phyloP scores from a whole-genome alignment of 2,329 filamentous ascomycete genomes.

The Phoma sp. region DNA sequence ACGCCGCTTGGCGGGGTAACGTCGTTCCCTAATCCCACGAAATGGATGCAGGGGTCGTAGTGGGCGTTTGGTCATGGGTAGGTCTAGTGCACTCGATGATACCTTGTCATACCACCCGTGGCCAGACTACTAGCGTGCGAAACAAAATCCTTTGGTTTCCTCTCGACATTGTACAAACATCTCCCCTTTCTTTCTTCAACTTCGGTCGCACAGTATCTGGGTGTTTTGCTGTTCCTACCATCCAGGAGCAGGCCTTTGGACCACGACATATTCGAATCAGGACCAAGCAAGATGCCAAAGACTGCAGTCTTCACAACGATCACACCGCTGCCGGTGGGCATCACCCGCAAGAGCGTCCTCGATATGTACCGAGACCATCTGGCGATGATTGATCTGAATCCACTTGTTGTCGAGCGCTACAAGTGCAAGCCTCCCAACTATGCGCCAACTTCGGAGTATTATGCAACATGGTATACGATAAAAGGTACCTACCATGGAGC shows the following conservation, averaged over 20 bases:
- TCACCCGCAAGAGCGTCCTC: conserved; percentile 74
- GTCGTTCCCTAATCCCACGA: conserved; percentile 25
- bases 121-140: conserved; percentile 27
- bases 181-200: conserved; percentile 18
- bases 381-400: conserved; percentile 89
- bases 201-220: conserved; percentile 5
- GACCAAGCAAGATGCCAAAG: conserved; percentile 66
- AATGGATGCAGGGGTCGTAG: conserved; percentile 28
- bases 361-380: conserved; percentile 78
- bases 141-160: conserved; percentile 36
- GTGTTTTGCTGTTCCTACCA: background rate
- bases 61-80: conserved; percentile 18
- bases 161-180: conserved; percentile 28
- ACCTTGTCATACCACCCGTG: conserved; percentile 24
- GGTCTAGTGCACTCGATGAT: conserved; percentile 20
- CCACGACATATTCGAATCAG: background rate
- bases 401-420: conserved; percentile 76
- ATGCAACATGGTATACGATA: conserved; percentile 74
- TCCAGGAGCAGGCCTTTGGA: conserved; percentile 5
- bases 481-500: conserved; percentile 39
- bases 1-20: conserved; percentile 31
- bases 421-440: conserved; percentile 71
- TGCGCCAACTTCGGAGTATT: conserved; percentile 73
- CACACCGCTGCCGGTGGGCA: conserved; percentile 74
- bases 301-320: conserved; percentile 77